Evolutionary conservation across 169 alveolate species (phyloP), one percentile per base, ranked within the genome.

Genomic region (Theileria equi): DNA sequence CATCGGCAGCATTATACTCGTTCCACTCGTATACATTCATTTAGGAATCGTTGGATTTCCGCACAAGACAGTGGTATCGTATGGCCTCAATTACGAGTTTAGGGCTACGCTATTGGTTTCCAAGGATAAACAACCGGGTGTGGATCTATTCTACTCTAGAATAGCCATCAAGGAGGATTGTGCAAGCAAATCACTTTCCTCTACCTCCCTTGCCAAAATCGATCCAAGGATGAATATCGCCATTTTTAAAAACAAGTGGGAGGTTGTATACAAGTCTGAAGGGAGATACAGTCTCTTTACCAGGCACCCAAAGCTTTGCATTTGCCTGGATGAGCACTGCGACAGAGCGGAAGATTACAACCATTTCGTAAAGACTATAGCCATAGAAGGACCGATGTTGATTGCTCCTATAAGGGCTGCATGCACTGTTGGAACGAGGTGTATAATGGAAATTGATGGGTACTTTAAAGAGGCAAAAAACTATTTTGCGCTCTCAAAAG

Each of bases 351-450:
- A 4, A 25, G 76, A 59, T 45, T 73, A 62, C 54, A 62, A 17
- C 47, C 32, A 26, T 2, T 29, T 31, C 31, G 5, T 73, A 0
- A 29, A 40, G 13, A 28, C 28, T 7, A 50, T 44, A 11, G 11
- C 13, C 41, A 17, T 73, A 19, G 83, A 73, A 31, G 82, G 82
- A 1, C 82, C 82, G 0, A 13, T 11, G 10, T 16, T 59, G 1
- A 44, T 48, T 35, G 23, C 10, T 1, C 28, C 8, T 2, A 2
- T 73, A 16, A 11, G 3, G 3, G 55, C 21, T 19, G 57, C 31
- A 25, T 73, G 83, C 38, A 23, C 50, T 1, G 35, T 32, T 28
- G 83, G 83, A 5, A 45, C 19, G 23, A 62, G 34, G 28, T 73
- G 83, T 50, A 17, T 63, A n/a, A 50, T 73, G 2, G 11, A 50